Percentiles rank a stretch among this genome's conserved stretches.
phyloP scores from a whole-genome alignment of 768 basidiomycete species.

The Tylopilus plumbeoviolaceoides region DNA sequence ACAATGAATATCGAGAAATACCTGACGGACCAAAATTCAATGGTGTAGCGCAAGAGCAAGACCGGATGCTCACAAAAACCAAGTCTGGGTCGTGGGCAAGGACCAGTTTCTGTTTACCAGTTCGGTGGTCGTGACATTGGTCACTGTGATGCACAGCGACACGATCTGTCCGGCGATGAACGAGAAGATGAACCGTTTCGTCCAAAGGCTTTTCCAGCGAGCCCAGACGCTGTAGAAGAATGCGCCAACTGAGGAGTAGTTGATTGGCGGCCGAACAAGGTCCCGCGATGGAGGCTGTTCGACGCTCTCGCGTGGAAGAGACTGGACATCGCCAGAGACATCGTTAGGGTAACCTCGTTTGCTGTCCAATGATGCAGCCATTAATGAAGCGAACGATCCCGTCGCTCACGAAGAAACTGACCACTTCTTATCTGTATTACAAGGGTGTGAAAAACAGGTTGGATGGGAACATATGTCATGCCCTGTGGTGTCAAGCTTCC shows the following conservation, averaged over 20 bases:
- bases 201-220: slow-evolving; percentile 77
- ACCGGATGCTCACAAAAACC: slow-evolving; percentile 62
- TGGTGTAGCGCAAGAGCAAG: neutral
- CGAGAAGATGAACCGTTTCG: slow-evolving; percentile 63
- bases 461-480: slow-evolving; percentile 3
- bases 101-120: slow-evolving; percentile 65
- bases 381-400: neutral
- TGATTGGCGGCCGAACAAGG: slow-evolving; percentile 52
- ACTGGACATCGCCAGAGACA: neutral
- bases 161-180: slow-evolving; percentile 78
- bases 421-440: slow-evolving; percentile 10
- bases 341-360: slow-evolving; percentile 23
- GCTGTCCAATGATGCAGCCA: slow-evolving; percentile 21
- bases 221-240: slow-evolving; percentile 50
- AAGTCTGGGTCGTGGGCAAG: slow-evolving; percentile 76
- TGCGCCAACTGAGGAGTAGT: slow-evolving; percentile 54
- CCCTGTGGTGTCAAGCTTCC: slow-evolving; percentile 11
- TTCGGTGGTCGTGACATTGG: slow-evolving; percentile 83
- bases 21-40: slow-evolving; percentile 34
- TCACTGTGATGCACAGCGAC: slow-evolving; percentile 85
- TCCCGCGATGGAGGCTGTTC: neutral
- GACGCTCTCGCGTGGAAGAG: neutral
- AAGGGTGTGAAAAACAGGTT: neutral
- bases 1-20: slow-evolving; percentile 72
- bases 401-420: neutral